Evolutionary conservation across 768 basidiomycete genomes (phyloP).

Genomic region (Termitomyces sp.): DNA sequence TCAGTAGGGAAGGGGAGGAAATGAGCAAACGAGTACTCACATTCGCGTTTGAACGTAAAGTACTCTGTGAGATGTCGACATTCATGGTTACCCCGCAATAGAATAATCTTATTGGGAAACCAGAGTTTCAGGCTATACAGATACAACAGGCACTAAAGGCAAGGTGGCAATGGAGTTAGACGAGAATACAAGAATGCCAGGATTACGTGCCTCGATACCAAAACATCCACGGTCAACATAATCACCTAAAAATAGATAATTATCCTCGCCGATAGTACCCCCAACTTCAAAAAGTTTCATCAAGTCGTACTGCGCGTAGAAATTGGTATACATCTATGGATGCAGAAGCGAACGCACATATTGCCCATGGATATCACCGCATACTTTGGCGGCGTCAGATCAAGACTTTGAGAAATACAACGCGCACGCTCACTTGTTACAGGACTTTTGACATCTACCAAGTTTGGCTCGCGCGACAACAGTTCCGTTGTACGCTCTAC

Average conservation of each 20-base stretch:
- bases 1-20: neutral
- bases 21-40: constrained; percentile 33
- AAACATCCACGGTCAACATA: constrained; percentile 98
- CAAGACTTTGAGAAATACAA: neutral
- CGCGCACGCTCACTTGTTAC: constrained; percentile 70
- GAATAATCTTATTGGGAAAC: constrained; percentile 74
- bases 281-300: constrained; percentile 98
- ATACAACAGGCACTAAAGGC: constrained; percentile 74
- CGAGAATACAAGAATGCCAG: constrained; percentile 4
- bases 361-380: constrained; percentile 97
- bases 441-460: constrained; percentile 82
- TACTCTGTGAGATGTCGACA: constrained; percentile 96
- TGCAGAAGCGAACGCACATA: constrained; percentile 48
- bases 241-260: constrained; percentile 92
- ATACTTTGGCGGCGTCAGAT: constrained; percentile 47
- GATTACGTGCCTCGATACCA: constrained; percentile 43
- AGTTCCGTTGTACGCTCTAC: constrained; percentile 61
- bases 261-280: constrained; percentile 73
- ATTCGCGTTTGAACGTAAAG: constrained; percentile 98
- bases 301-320: constrained; percentile 71
- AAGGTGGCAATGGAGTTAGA: constrained; percentile 15
- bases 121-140: constrained; percentile 91
- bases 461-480: constrained; percentile 72
- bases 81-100: constrained; percentile 95
- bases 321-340: neutral